Base-by-base conservation (phyloP, 768 basidiomycete genomes). In the Hirschioporus abietinus region DNA sequence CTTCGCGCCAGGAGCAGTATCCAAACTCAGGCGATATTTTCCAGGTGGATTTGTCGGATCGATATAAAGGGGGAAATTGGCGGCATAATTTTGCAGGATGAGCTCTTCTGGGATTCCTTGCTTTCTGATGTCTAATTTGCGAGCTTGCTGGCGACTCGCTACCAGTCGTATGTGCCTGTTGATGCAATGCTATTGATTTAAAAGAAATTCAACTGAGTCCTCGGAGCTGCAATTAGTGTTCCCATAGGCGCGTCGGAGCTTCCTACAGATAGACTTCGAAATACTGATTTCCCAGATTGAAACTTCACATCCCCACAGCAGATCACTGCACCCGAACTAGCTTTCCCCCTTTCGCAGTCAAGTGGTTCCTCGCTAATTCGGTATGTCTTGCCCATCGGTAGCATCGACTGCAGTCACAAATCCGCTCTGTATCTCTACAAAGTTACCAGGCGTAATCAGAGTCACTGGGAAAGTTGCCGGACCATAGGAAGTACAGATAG, bases 21-120 rank as follows among this genome's bases (percentile, higher is more conserved):
- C 85, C 86, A 63, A 83, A 84, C 72, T 84, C 83, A 66, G 88
- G 87, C 57, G 79, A 83, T 74, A 67, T 84, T 58, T 87, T 86
- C 76, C 79, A 76, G 60, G 82, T 84, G 67, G 83, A 83, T 74
- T 76, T 84, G 67, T 66, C 75, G 63, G 83, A 82, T 27, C 77
- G 72, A 64, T 82, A 79, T 67, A 74, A 71, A 68, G 85, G 85
- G 26, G 75, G 75, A 24, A 69, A 68, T 63, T 73, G 73, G 73
- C 64, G 72, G 34, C 69, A 69, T 64, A 64, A 68, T 34, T 74
- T 74, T 65, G 68, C 64, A 25, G 68, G 66, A 36, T 74, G 7
- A 58, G 64, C 26, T 65, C 15, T 5, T 24, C 24, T 63, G 52
- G 42, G 20, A 15, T 52, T 15, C 42, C 12, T 52, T 10, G 42